These are phyloP conservation scores for Syncephalastrum monosporum DNA, from an alignment of 371 early-diverging fungal genomes.

Conservation along the genomic window DNA sequence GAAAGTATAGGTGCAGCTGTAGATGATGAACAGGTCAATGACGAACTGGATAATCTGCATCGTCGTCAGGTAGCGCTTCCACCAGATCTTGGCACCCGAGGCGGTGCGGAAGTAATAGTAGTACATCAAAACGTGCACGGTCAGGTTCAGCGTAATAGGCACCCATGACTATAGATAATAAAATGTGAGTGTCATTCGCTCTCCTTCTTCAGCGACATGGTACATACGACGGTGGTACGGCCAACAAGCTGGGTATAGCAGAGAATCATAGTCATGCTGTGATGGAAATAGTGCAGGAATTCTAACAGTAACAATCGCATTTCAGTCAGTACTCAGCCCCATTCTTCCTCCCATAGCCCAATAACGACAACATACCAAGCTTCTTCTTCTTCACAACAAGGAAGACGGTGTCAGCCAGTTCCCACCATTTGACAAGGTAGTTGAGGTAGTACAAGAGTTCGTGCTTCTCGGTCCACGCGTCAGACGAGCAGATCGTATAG, in stretches of 20 bases:
- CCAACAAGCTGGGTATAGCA: conserved; percentile 85
- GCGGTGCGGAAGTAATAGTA: conserved; percentile 90
- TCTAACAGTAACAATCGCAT: conserved; percentile 33
- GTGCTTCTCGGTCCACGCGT: conserved; percentile 72
- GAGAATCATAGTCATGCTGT: conserved; percentile 87
- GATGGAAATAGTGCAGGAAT: conserved; percentile 91
- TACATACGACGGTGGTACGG: conserved; percentile 76
- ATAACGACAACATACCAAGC: conserved; percentile 20
- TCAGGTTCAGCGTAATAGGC: conserved; percentile 77
- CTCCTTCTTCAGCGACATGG: neutral
- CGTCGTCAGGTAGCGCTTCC: conserved; percentile 90
- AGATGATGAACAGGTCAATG: conserved; percentile 76
- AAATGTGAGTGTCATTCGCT: conserved; percentile 10
- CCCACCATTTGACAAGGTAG: conserved; percentile 85
- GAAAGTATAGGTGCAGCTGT: conserved; percentile 82
- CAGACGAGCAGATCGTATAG: conserved; percentile 63
- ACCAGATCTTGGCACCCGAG: conserved; percentile 84
- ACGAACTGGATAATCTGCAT: conserved; percentile 90
- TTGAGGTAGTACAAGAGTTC: conserved; percentile 81
- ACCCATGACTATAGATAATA: conserved; percentile 68
- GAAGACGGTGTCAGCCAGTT: conserved; percentile 51
- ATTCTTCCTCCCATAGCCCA: neutral
- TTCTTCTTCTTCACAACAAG: conserved; percentile 36
- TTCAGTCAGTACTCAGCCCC: neutral
- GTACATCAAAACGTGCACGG: conserved; percentile 92